A percentile compares a stretch with the other conserved stretches of the same genome.
Conservation (phyloP, 1,284 basidiomycete species). For the Malassezia sp. region DNA sequence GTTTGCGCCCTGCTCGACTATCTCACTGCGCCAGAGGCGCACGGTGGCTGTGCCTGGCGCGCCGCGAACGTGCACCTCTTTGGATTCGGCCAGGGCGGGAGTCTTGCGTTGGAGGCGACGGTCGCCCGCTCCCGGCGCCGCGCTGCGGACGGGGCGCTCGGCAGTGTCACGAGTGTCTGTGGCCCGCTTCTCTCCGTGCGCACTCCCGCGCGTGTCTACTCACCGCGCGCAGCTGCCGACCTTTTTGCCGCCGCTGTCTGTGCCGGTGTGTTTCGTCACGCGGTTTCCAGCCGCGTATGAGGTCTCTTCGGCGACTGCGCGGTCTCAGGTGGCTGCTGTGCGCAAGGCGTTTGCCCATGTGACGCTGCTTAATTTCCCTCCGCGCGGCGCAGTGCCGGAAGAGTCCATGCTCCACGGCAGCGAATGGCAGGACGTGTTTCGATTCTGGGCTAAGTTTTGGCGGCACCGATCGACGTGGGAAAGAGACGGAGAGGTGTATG, state of each 20-base stretch:
- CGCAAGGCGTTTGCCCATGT: constrained; percentile 5
- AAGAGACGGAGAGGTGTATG: constrained; percentile 17
- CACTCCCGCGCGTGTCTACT: too few relatives aligned
- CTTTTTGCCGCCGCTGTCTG: constrained; percentile 4
- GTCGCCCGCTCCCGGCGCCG: too few relatives aligned
- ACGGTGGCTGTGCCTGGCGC: constrained; percentile 55
- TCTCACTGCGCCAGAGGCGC: constrained; percentile 50
- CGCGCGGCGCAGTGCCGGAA: not conserved
- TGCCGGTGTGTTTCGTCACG: constrained; percentile 4
- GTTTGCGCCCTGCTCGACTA: constrained; percentile 55
- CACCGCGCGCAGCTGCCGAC: too few relatives aligned
- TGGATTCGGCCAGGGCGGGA: constrained; percentile 81
- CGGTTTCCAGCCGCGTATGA: not conserved
- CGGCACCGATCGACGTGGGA: constrained; percentile 22
- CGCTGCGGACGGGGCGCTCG: constrained; percentile 49
- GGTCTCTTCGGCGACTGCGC: not conserved
- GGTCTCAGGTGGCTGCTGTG: not conserved
- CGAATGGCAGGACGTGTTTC: constrained; percentile 27
- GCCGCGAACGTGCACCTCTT: constrained; percentile 64
- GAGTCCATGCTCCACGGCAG: constrained; percentile 10
- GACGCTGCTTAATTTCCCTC: constrained; percentile 5
- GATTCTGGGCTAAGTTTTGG: constrained; percentile 23
- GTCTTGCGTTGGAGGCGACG: constrained; percentile 60
- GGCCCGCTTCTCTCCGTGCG: constrained; percentile 22
- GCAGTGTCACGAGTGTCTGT: constrained; percentile 21